Conservation (phyloP, 1,139 yeast species). For the Kodamaea plutei region DNA sequence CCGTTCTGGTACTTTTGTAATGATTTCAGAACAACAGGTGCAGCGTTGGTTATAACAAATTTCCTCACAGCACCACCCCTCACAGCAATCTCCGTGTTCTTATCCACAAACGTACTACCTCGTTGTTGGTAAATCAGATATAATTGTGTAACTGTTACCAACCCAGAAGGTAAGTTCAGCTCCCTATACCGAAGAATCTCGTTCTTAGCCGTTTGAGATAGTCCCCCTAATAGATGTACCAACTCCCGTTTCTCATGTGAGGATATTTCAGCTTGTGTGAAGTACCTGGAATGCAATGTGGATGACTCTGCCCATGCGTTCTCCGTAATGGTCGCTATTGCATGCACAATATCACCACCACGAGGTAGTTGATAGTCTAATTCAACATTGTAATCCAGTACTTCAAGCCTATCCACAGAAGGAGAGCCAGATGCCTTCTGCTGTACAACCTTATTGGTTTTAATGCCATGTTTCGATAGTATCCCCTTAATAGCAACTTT, state of each 20-base stretch:
- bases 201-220: conserved; percentile 34
- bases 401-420: conserved; percentile 10
- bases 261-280: conserved; percentile 11
- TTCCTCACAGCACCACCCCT: conserved; percentile 33
- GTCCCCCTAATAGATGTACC: conserved; percentile 32
- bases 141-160: conserved; percentile 38
- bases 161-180: conserved; percentile 29
- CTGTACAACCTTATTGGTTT: conserved; percentile 5
- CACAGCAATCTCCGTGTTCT: conserved; percentile 31
- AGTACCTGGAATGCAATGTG: conserved; percentile 21
- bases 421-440: not conserved
- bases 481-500: conserved; percentile 1
- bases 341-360: conserved; percentile 29
- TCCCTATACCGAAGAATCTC: conserved; percentile 35
- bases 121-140: conserved; percentile 38
- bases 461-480: conserved; percentile 3
- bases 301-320: conserved; percentile 42
- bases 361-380: conserved; percentile 36
- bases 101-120: conserved; percentile 45
- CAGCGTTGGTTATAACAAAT: conserved; percentile 42
- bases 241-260: conserved; percentile 22
- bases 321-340: conserved; percentile 30
- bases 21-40: conserved; percentile 42
- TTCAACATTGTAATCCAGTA: conserved; percentile 35
- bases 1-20: conserved; percentile 30